Base-by-base conservation (phyloP, 345 rosid genomes). In the Arabis hirsuta region DNA sequence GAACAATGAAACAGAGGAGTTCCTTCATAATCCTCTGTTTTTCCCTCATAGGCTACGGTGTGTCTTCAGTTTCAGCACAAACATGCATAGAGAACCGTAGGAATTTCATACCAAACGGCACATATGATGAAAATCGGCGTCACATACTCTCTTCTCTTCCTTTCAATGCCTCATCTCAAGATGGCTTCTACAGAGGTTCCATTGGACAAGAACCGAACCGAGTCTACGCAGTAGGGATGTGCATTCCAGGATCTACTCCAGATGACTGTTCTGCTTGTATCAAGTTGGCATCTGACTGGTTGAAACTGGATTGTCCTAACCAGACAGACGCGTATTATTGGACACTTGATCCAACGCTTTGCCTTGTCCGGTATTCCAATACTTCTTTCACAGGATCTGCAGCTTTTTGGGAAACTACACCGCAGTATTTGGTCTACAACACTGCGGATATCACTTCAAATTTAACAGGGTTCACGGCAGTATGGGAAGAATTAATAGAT, bases 331-430 rank as follows among this genome's bases (percentile, higher is more conserved):
- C 62, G 4, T n/a, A 73, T 19, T 45, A 2, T 1, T 46, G 67
- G 54, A 2, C 1, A 22, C 66, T 42, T 12, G 6, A 32, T 4
- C 58, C 46, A 1, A 55, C 31, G 2, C 10, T 42, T 14, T 83
- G 88, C 46, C 62, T 68, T 71, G 20, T 80, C 3, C 77, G 80
- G 5, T 85, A 85, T 65, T 9, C 86, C 20, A 71, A 79, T 39
- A 52, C 47, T 11, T 20, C 67, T 16, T 51, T 81, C 39, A 42
- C 24, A 0, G 62, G 69, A 3, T 9, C 32, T 4, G 1, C 10
- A 45, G 70, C 60, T 2, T 8, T 2, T 3, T 0, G 22, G 22
- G 22, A 32, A 32, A 32, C 1, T 22, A 22, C 22, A 22, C 38
- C 38, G 38, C 9, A 0, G 1, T 34, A 7, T 12, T 0, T n/a